Conservation (phyloP, 495 filamentous ascomycete genomes). For the Xylaria scruposa region DNA sequence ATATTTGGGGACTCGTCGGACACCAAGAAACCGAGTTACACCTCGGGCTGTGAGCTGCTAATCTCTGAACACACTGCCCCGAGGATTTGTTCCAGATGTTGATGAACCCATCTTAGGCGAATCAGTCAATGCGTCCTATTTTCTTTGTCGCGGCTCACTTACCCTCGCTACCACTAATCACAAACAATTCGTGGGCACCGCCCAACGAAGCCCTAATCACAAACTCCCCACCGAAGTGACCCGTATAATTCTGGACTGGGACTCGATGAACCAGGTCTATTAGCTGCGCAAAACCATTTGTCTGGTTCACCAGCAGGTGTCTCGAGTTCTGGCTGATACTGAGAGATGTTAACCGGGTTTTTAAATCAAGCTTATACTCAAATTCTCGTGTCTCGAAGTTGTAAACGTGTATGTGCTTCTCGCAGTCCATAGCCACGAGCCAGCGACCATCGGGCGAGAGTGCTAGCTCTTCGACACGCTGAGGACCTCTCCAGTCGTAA, state of each 20-base stretch:
- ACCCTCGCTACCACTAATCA: slow-evolving; percentile 94
- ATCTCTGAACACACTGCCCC: slow-evolving; percentile 72
- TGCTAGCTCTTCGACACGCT: slow-evolving; percentile 83
- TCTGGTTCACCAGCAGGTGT: slow-evolving; percentile 82
- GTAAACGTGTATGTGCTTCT: slow-evolving; percentile 77
- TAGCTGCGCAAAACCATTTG: slow-evolving; percentile 74
- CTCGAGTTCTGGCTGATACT: slow-evolving; percentile 79
- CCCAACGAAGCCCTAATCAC: slow-evolving; percentile 86
- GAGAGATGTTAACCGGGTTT: slow-evolving; percentile 74
- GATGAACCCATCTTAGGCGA: slow-evolving; percentile 70
- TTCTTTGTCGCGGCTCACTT: slow-evolving; percentile 31
- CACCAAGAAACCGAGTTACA: slow-evolving; percentile 96
- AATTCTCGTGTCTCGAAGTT: slow-evolving; percentile 76
- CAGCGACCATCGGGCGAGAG: slow-evolving; percentile 80
- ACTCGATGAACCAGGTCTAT: slow-evolving; percentile 77
- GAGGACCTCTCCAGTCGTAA: slow-evolving; percentile 68
- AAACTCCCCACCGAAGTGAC: slow-evolving; percentile 72
- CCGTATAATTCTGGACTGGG: slow-evolving; percentile 72
- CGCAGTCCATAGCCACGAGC: slow-evolving; percentile 77
- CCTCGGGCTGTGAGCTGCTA: slow-evolving; percentile 75
- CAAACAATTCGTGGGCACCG: slow-evolving; percentile 87
- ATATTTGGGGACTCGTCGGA: slow-evolving; percentile 79
- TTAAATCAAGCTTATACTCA: slow-evolving; percentile 72
- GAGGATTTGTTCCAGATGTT: slow-evolving; percentile 92
- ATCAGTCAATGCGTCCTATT: slow-evolving; percentile 30